Evolutionary conservation across 345 rosid genomes (phyloP).

Genomic region (Murraya paniculata): DNA sequence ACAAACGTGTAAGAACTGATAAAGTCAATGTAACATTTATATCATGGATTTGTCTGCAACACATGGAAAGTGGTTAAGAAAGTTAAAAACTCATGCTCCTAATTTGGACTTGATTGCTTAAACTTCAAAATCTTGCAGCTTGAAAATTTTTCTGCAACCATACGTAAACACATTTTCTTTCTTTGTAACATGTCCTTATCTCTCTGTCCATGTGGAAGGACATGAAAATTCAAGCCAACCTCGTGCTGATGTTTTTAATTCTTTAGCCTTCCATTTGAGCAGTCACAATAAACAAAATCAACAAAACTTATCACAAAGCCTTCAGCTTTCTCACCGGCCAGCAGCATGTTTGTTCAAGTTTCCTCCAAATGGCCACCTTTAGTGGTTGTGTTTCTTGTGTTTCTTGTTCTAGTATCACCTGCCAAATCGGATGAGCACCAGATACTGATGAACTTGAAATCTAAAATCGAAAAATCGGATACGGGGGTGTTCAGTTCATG

Average conservation of each 20-base stretch:
- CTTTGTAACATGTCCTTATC: background rate
- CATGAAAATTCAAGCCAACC: slow-evolving; percentile 25
- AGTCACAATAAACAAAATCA: background rate
- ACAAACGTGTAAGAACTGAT: too few relatives aligned
- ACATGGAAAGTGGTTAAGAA: background rate
- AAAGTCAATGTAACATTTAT: background rate
- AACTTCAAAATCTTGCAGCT: background rate
- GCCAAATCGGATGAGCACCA: slow-evolving; percentile 37
- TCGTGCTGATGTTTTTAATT: slow-evolving; percentile 12
- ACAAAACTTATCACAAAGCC: background rate
- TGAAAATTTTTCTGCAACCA: background rate
- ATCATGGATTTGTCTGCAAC: background rate
- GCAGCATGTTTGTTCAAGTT: slow-evolving; percentile 24
- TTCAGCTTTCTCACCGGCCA: slow-evolving; percentile 9
- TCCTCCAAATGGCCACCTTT: slow-evolving; percentile 21
- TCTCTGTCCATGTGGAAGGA: slow-evolving; percentile 7
- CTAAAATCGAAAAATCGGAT: slow-evolving; percentile 32
- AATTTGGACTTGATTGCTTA: background rate
- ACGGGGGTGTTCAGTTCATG: slow-evolving; percentile 45
- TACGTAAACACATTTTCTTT: background rate
- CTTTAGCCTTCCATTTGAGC: background rate
- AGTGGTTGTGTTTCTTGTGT: slow-evolving; percentile 18
- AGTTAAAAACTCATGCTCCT: background rate
- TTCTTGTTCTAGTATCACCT: slow-evolving; percentile 17
- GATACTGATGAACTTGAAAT: slow-evolving; percentile 44